Conservation (phyloP, 2,329 filamentous ascomycete species). For the Pseudodiploospora longispora region DNA sequence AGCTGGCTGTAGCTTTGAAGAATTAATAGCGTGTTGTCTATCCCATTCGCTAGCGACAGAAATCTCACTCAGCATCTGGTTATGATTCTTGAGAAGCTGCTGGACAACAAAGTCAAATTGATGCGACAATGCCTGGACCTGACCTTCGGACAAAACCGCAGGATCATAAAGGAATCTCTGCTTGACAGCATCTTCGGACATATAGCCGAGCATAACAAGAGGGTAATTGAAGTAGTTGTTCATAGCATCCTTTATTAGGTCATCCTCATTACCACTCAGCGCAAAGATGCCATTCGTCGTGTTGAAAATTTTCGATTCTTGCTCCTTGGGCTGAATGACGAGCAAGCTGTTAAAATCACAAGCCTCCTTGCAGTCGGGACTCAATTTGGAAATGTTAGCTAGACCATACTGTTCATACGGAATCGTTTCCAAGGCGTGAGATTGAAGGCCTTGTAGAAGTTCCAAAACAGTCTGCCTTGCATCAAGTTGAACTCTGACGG, state of each 20-base stretch:
- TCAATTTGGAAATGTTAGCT: constrained; percentile 12
- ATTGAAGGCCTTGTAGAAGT: constrained; percentile 11
- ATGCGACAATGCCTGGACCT: constrained; percentile 6
- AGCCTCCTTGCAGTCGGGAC: constrained; percentile 5
- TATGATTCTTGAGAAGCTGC: constrained; percentile 6
- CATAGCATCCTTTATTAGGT: constrained; percentile 1
- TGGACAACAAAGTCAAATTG: constrained; percentile 10
- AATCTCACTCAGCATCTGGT: background rate
- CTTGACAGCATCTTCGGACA: constrained; percentile 2
- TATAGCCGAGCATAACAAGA: constrained; percentile 6
- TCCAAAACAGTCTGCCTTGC: constrained; percentile 2
- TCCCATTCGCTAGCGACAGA: constrained; percentile 1
- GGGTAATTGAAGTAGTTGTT: constrained; percentile 12
- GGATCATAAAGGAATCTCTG: constrained; percentile 7
- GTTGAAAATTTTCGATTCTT: background rate
- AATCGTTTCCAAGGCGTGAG: constrained; percentile 12
- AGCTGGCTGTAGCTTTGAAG: background rate
- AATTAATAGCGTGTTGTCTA: background rate
- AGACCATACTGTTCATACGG: constrained; percentile 17
- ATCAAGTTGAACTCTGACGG: constrained; percentile 9
- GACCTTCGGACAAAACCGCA: constrained; percentile 1
- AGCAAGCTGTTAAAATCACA: constrained; percentile 3
- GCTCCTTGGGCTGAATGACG: constrained; percentile 4
- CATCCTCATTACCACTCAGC: background rate
- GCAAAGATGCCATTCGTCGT: background rate